Base-by-base conservation (phyloP, 805 yeast genomes). In the Candida boidinii region DNA sequence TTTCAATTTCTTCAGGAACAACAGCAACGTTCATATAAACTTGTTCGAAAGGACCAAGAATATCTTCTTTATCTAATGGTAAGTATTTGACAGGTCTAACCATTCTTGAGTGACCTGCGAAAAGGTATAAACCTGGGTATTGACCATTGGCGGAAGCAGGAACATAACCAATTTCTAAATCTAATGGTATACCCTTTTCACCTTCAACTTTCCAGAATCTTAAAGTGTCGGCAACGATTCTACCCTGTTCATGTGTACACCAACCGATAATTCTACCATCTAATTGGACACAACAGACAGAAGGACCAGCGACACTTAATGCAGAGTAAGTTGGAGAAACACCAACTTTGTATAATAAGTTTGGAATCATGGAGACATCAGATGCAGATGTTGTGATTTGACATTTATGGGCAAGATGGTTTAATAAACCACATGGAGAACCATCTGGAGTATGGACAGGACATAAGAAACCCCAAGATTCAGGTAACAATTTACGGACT, bases 371-470 rank as follows among this genome's bases (percentile, higher is more conserved):
- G 5, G 85, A 70, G 13, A 80, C 90, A 52, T 88, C 94, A 5
- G 81, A 63, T 17, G 76, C 77, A 27, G 59, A 56, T 7, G 96
- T 88, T 6, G 95, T 76, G 39, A 92, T 82, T 47, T 71, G 69
- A 70, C 98, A 92, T 60, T 85, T 87, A 63, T 92, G 96, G 8
- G 97, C 81, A 64, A 92, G 78, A 70, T 92, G 98, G 62, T 92
- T 92, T 51, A 92, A 67, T 56, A 92, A 69, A 66, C 98, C 98
- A 77, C 98, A 92, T 15, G 98, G 98, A 32, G 97, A 83, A 48
- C 98, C 98, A 80, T 92, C 98, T 5, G 98, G 98, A 11, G 98
- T 92, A 60, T 92, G 98, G 17, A 92, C 98, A 10, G 98, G 98
- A 64, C 98, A 92, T 48, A 92, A 63, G 73, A 92, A 92, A 3